Conservation (phyloP, 257 asterid genomes). For the Henckelia pumila region DNA sequence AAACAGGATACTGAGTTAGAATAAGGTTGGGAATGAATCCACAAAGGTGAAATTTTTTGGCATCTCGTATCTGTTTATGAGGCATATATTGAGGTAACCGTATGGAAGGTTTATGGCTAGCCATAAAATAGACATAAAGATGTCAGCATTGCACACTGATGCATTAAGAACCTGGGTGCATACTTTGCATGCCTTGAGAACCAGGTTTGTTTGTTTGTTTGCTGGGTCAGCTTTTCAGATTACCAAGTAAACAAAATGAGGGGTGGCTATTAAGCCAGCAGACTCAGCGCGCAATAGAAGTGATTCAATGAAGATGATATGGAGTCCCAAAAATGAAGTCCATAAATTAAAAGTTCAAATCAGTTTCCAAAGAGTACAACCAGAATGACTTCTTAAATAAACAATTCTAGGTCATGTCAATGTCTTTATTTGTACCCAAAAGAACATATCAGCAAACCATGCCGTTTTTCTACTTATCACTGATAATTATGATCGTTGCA, state of each 20-base stretch:
- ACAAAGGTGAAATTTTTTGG: not conserved
- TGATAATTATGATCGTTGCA: not conserved
- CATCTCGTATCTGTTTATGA: not conserved
- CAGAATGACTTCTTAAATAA: constrained; percentile 4
- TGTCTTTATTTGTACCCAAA: constrained; percentile 7
- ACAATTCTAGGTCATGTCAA: constrained; percentile 2
- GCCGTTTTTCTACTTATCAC: not conserved
- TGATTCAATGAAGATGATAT: not conserved
- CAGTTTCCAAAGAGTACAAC: constrained; percentile 10
- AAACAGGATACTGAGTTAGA: no score
- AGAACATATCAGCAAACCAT: not conserved
- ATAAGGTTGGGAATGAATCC: not conserved
- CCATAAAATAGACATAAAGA: not conserved
- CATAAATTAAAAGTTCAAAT: constrained; percentile 7
- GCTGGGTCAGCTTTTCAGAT: not conserved
- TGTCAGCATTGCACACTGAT: not conserved
- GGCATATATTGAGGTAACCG: not conserved
- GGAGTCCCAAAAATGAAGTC: constrained; percentile 18
- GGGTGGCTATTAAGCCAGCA: constrained; percentile 1
- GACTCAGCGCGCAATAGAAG: not conserved
- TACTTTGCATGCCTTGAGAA: not conserved
- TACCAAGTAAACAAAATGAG: constrained; percentile 2
- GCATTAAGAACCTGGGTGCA: not conserved
- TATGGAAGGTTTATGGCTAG: not conserved
- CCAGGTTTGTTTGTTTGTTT: not conserved